Evolutionary conservation across 495 filamentous ascomycete species (phyloP).

Genomic region (Hypoxylon cercidicola): DNA sequence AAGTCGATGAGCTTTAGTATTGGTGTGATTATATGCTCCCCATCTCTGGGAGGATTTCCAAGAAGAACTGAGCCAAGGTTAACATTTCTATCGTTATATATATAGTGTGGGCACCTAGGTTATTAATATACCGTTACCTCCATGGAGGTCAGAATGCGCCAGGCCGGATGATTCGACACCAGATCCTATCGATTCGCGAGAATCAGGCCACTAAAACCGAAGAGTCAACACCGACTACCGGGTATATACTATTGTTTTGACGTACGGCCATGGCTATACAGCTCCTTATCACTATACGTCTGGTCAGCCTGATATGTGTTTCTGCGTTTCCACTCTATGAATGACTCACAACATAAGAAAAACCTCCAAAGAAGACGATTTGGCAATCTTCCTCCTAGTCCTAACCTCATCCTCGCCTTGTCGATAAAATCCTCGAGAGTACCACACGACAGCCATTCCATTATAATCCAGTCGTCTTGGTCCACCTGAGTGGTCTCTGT

Average conservation of each 20-base stretch:
- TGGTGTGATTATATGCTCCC: background rate
- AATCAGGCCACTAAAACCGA: background rate
- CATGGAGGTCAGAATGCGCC: background rate
- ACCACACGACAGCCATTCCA: background rate
- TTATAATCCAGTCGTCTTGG: background rate
- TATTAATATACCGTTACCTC: background rate
- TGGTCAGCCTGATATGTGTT: background rate
- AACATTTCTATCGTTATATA: background rate
- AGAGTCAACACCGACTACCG: background rate
- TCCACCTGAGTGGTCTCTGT: too few relatives aligned
- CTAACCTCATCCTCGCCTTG: background rate
- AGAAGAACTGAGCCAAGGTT: background rate
- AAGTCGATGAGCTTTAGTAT: conserved; percentile 4
- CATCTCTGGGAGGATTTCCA: background rate
- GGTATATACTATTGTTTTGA: background rate
- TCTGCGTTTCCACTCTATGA: background rate
- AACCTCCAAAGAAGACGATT: conserved; percentile 1
- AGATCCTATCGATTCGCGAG: too few relatives aligned
- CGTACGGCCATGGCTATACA: background rate
- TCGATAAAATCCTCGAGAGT: background rate
- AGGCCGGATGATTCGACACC: too few relatives aligned
- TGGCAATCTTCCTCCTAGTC: background rate
- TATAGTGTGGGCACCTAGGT: too few relatives aligned
- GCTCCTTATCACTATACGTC: background rate
- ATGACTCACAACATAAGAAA: background rate